Percentiles rank a stretch among this genome's conserved stretches.
These are phyloP conservation scores for Trametes cubensis DNA, from an alignment of 768 basidiomycete species.

Conservation along the genomic window DNA sequence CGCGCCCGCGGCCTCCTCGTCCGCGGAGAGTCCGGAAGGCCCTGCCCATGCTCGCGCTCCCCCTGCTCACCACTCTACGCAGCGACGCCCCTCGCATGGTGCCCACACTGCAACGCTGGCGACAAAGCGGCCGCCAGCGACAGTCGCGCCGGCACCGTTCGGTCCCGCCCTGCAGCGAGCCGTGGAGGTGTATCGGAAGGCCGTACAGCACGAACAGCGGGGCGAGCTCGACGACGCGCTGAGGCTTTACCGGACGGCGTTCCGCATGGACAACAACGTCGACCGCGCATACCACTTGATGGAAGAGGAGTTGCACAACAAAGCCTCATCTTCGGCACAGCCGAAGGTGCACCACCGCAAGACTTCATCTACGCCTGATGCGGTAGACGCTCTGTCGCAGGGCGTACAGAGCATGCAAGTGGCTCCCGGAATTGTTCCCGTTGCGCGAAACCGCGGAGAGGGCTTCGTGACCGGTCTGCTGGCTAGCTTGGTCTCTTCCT, in stretches of 20 bases:
- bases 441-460: conserved; percentile 18
- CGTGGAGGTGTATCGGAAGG: conserved; percentile 66
- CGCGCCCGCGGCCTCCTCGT: not conserved
- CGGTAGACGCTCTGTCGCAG: conserved; percentile 17
- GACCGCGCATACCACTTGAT: conserved; percentile 69
- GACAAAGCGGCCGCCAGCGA: not conserved
- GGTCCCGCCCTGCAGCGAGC: conserved; percentile 49
- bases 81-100: conserved; percentile 10
- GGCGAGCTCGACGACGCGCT: conserved; percentile 79
- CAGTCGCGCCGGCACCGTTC: conserved; percentile 24
- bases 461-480: conserved; percentile 44
- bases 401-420: conserved; percentile 19
- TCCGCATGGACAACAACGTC: conserved; percentile 74
- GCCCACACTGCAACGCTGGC: not conserved
- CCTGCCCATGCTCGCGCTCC: conserved; percentile 1
- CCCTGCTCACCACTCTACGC: not conserved
- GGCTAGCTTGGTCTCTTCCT: conserved; percentile 49
- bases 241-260: conserved; percentile 75
- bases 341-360: conserved; percentile 18
- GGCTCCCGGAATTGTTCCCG: conserved; percentile 6
- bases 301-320: conserved; percentile 41
- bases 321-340: not conserved
- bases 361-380: conserved; percentile 8
- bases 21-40: conserved; percentile 1
- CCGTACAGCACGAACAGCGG: conserved; percentile 72